A percentile compares a stretch with the other conserved stretches of the same genome.
phyloP scores from a whole-genome alignment of 2,329 filamentous ascomycete species.

The Neonectria hederae region DNA sequence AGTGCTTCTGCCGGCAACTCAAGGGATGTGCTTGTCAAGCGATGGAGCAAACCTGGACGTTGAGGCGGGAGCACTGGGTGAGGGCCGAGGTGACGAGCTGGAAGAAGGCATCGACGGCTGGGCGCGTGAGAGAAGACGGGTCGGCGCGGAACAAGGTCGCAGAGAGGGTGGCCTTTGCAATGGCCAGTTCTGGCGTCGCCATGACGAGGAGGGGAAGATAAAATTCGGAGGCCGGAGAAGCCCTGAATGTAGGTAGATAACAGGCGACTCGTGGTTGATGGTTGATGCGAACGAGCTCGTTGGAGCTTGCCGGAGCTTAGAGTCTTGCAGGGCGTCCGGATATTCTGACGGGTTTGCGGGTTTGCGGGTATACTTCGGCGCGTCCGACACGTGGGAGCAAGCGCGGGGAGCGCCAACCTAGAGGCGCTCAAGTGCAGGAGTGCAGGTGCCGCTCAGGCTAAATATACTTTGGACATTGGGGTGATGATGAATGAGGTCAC shows the following conservation, averaged over 20 bases:
- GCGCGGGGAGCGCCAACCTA: slow-evolving; percentile 3
- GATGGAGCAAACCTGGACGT: slow-evolving; percentile 84
- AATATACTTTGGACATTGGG: not conserved
- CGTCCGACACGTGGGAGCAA: slow-evolving; percentile 1
- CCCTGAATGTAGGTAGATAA: not conserved
- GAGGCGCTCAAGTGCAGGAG: not conserved
- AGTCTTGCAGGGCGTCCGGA: slow-evolving; percentile 3
- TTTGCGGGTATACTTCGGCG: slow-evolving; percentile 23
- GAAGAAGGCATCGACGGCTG: slow-evolving; percentile 76
- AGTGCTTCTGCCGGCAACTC: slow-evolving; percentile 40
- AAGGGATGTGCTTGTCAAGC: slow-evolving; percentile 41
- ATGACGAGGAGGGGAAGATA: slow-evolving; percentile 51
- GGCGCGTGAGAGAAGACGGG: slow-evolving; percentile 73
- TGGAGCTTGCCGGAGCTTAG: slow-evolving; percentile 7
- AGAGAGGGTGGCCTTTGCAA: slow-evolving; percentile 81
- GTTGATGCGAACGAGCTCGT: slow-evolving; percentile 9
- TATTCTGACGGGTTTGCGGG: too few relatives aligned
- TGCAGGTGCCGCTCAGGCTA: slow-evolving; percentile 5
- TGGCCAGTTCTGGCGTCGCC: slow-evolving; percentile 76
- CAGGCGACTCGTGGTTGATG: not conserved
- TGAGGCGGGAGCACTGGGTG: slow-evolving; percentile 77
- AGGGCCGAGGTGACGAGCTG: slow-evolving; percentile 70
- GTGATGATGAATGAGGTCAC: not conserved
- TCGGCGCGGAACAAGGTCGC: slow-evolving; percentile 79
- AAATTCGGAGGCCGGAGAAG: not conserved